Evolutionary conservation across 1,284 basidiomycete species (phyloP), one percentile per base, ranked within the genome.

Genomic region (Fomitopsis pinicola): DNA sequence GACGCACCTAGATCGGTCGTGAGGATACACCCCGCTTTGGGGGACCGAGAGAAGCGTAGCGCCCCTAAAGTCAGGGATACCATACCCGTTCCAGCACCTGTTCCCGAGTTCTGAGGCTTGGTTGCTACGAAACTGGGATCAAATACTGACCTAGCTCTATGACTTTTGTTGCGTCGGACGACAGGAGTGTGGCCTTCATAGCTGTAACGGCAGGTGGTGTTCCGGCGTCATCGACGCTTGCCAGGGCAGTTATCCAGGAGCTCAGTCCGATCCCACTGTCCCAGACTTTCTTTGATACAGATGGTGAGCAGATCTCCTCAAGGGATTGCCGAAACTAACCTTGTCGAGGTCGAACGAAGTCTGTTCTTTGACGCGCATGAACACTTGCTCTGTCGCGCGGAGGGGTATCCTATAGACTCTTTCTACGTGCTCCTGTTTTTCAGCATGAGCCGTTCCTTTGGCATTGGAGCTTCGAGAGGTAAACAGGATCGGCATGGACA

Each of bases 281-380:
- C 94, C 93, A 95, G 57, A 95, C 83, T 92, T 95, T 95, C 93
- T 95, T 76, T 40, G 5, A 3, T 8, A 40, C 3, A 15, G 6
- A 15, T 14, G 38, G 12, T 40, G 12, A 40, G 38, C 38, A 40
- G 30, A 8, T 33, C 46, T 22, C 8, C 8, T 14, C 36, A 10
- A 12, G 5, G 14, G 33, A 46, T 4, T 48, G 28, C 44, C n/a
- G 22, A 55, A 22, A 57, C 67, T 59, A 65, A 92, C 94, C 84
- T 95, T 95, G 78, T 95, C 93, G 6, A 96, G 78, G 71, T 94
- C 93, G 71, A 92, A 95, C 2, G 89, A 90, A 0, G 90, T 94
- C 69, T 92, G 89, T 70, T 96, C 94, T 9, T 77, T 79, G 40
- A 95, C 78, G 35, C 71, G 78, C 62, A 94, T 68, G 62, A 71